Evolutionary conservation across 352 stramenopile species (phyloP), one percentile per base, ranked within the genome.

Genomic region (Phytopythium cucurbitacearum): DNA sequence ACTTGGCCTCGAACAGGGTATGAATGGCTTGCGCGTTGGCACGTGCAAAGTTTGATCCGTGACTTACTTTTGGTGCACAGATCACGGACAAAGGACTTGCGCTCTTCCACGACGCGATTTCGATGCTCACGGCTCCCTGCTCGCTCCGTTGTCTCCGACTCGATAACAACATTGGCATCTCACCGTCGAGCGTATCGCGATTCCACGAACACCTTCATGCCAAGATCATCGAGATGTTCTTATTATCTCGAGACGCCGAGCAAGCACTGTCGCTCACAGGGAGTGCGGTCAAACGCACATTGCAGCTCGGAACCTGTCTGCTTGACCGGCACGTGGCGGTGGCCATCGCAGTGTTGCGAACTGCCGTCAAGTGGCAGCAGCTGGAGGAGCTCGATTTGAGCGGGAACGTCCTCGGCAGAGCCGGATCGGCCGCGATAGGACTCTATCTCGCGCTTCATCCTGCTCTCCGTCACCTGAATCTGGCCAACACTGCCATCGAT

Each of bases 351-450:
- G 60, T 57, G 28, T 39, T 71, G 8, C 51, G 64, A 40, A 59
- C 37, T 43, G 68, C 53, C 47, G 67, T 16, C 3, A 67, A 53
- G 45, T 84, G 51, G 65, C 45, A 57, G 6, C 3, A 46, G 1
- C 56, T 91, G 5, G 56, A 78, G 48, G 54, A 69, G 13, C 67
- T 91, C 6, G 64, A 89, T 40, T 60, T 91, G 12, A 84, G 70
- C 39, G 67, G 61, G 1, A 88, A 91, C 35, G 56, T 64, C 7
- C 71, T 91, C 36, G 67, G 59, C 5, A 57, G 67, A 39, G 55
- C 40, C 3, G 77, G 73, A 4, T 56, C 64, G 3, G 67, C 57
- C 33, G 65, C 81, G 3, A 53, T 87, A 6, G 75, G 68, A 1
- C 21, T 74, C 34, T 81, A 82, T 41, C 40, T 89, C 3, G 62